phyloP scores from a whole-genome alignment of 2,329 filamentous ascomycete species.

The Clonostachys solani region DNA sequence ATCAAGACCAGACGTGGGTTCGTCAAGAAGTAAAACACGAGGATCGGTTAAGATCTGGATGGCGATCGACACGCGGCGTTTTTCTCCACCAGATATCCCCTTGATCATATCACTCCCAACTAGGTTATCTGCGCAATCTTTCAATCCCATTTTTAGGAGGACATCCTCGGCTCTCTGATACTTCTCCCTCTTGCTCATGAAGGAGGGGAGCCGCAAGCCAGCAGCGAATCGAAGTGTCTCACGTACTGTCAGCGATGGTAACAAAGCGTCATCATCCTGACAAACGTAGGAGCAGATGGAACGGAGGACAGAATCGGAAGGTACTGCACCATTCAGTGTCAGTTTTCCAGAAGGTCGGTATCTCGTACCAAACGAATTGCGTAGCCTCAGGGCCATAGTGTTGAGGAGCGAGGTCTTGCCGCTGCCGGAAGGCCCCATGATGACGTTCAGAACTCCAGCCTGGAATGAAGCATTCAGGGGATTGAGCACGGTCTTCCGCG shows the following conservation, averaged over 20 bases:
- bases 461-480: slow-evolving; percentile 64
- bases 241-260: slow-evolving; percentile 70
- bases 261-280: slow-evolving; percentile 71
- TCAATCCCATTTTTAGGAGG: slow-evolving; percentile 69
- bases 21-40: slow-evolving; percentile 67
- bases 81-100: slow-evolving; percentile 77
- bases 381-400: slow-evolving; percentile 64
- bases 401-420: slow-evolving; percentile 75
- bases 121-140: slow-evolving; percentile 72
- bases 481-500: slow-evolving; percentile 57
- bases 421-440: slow-evolving; percentile 76
- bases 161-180: slow-evolving; percentile 65
- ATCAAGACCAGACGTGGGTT: slow-evolving; percentile 73
- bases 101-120: slow-evolving; percentile 71
- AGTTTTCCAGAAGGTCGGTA: slow-evolving; percentile 61
- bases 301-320: slow-evolving; percentile 64
- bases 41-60: slow-evolving; percentile 76
- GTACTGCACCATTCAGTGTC: slow-evolving; percentile 65
- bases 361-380: slow-evolving; percentile 54
- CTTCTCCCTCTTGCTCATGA: slow-evolving; percentile 67
- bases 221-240: slow-evolving; percentile 71
- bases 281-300: slow-evolving; percentile 75
- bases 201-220: slow-evolving; percentile 64
- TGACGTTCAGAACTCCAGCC: slow-evolving; percentile 66
- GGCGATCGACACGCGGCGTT: slow-evolving; percentile 72